Percentiles rank a stretch among this genome's conserved stretches.
Conservation (phyloP, 176 grass and related monocot species). For the Leersia perrieri region DNA sequence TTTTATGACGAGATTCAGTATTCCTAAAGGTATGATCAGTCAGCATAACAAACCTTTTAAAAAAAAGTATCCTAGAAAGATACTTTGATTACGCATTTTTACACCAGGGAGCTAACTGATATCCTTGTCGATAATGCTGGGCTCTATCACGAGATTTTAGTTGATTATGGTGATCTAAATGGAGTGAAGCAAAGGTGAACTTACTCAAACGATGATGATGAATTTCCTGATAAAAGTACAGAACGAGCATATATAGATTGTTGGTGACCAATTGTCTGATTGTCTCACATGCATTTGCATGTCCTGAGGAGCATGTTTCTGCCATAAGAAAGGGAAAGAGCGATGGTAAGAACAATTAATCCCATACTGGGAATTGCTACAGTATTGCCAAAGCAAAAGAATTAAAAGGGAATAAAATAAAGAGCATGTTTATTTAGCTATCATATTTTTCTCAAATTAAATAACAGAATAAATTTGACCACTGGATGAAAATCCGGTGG, state of each 20-base stretch:
- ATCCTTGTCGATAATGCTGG: background rate
- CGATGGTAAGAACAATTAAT: background rate
- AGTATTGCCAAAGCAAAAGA: background rate
- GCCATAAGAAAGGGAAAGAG: background rate
- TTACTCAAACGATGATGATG: too few relatives aligned
- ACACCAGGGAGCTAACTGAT: background rate
- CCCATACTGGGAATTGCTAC: background rate
- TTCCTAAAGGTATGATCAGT: background rate
- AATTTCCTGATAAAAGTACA: too few relatives aligned
- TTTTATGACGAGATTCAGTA: too few relatives aligned
- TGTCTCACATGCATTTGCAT: background rate
- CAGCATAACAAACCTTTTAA: background rate
- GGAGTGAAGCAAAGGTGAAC: too few relatives aligned
- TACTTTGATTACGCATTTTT: background rate
- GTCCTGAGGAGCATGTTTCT: too few relatives aligned
- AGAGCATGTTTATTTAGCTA: background rate
- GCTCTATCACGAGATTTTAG: too few relatives aligned
- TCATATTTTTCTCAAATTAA: background rate
- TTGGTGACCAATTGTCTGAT: background rate
- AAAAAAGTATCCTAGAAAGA: background rate
- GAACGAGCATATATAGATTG: background rate
- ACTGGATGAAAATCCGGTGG: background rate
- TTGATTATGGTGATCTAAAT: background rate
- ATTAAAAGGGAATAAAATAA: background rate
- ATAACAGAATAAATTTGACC: background rate